Percentiles rank a stretch among this genome's conserved stretches.
Conservation (phyloP, 352 stramenopile species). For the Pythium aquatile region DNA sequence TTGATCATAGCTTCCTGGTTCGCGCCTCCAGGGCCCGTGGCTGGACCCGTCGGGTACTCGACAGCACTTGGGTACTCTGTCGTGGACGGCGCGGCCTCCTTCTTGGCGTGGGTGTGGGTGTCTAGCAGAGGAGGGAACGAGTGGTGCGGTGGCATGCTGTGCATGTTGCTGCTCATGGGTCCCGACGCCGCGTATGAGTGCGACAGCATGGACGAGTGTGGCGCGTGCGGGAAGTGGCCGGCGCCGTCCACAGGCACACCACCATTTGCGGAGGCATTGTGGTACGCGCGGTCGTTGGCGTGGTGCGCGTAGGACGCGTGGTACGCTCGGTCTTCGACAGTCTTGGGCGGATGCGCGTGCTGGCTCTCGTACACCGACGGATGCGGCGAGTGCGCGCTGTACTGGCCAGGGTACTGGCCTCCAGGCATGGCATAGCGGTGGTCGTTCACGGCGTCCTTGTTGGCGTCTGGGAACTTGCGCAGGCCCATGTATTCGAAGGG, state of each 20-base stretch:
- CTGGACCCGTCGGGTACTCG: constrained; percentile 14
- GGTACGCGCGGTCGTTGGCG: constrained; percentile 13
- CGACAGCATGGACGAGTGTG: constrained; percentile 13
- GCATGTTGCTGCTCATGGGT: constrained; percentile 23
- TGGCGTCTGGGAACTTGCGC: constrained; percentile 29
- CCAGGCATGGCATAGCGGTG: constrained; percentile 19
- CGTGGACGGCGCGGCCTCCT: constrained; percentile 21
- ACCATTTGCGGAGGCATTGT: not conserved
- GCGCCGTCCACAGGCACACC: not conserved
- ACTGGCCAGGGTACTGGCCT: constrained; percentile 12
- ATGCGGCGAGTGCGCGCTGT: constrained; percentile 24
- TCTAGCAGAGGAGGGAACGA: constrained; percentile 63
- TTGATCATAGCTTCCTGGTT: constrained; percentile 85
- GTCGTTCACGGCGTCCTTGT: constrained; percentile 28
- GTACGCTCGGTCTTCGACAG: constrained; percentile 26
- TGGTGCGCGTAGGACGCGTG: constrained; percentile 19
- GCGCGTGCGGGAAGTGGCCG: constrained; percentile 19
- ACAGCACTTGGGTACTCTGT: constrained; percentile 20
- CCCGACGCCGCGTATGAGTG: constrained; percentile 16
- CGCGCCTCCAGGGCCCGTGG: constrained; percentile 24
- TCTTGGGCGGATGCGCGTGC: constrained; percentile 29
- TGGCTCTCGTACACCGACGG: constrained; percentile 29
- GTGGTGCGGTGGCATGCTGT: constrained; percentile 38
- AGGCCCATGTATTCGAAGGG: constrained; percentile 79
- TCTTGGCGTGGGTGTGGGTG: constrained; percentile 39